A percentile compares a stretch with the other conserved stretches of the same genome.
phyloP scores from a whole-genome alignment of 495 filamentous ascomycete genomes.

The Oidiodendron maius region DNA sequence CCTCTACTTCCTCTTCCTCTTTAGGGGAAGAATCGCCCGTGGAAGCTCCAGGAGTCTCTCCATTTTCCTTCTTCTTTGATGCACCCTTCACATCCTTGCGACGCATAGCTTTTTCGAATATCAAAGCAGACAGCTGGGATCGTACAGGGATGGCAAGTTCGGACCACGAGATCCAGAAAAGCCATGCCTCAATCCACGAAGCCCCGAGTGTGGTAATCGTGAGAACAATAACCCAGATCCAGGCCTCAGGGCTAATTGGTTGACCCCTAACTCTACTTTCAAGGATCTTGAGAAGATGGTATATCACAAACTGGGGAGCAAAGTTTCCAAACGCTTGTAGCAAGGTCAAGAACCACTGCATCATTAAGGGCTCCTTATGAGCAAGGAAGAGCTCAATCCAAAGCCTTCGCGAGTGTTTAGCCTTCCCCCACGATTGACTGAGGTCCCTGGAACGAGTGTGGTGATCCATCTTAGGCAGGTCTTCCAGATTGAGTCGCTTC shows the following conservation, averaged over 20 bases:
- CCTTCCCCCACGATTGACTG: slow-evolving; percentile 40
- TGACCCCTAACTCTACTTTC: slow-evolving; percentile 46
- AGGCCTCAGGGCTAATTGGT: slow-evolving; percentile 40
- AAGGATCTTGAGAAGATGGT: slow-evolving; percentile 55
- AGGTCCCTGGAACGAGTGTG: slow-evolving; percentile 42
- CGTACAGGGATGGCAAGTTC: slow-evolving; percentile 60
- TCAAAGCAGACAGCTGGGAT: slow-evolving; percentile 61
- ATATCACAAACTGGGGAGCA: slow-evolving; percentile 63
- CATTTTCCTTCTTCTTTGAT: slow-evolving; percentile 33
- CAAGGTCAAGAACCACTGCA: slow-evolving; percentile 51
- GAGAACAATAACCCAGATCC: slow-evolving; percentile 64
- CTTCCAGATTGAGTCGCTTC: slow-evolving; percentile 50
- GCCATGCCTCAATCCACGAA: slow-evolving; percentile 53
- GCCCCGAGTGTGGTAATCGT: slow-evolving; percentile 49
- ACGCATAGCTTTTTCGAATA: slow-evolving; percentile 74
- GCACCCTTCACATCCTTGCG: slow-evolving; percentile 69
- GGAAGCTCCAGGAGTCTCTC: slow-evolving; percentile 9
- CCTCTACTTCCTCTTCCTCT: slow-evolving; percentile 32
- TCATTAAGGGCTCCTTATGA: slow-evolving; percentile 44
- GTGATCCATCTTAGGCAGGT: slow-evolving; percentile 55
- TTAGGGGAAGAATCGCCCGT: slow-evolving; percentile 3
- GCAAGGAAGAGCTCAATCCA: slow-evolving; percentile 54
- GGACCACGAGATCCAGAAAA: slow-evolving; percentile 61
- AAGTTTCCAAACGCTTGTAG: slow-evolving; percentile 53
- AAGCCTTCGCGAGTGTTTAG: slow-evolving; percentile 42